phyloP scores from a whole-genome alignment of 352 stramenopile species.

The Globisporangium nagaii region DNA sequence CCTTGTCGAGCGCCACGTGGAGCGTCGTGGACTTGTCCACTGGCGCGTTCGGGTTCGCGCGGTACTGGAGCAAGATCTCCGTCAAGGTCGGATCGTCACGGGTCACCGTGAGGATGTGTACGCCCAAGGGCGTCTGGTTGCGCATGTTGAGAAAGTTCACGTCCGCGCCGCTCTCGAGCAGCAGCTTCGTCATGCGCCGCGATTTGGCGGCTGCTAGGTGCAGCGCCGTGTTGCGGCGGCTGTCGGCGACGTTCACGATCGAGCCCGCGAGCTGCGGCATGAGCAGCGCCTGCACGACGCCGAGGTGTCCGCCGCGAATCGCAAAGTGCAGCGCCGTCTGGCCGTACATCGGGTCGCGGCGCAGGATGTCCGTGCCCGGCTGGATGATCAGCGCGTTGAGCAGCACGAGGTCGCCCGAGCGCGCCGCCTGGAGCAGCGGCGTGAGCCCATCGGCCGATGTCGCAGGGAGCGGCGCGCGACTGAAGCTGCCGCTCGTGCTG shows the following conservation, averaged over 20 bases:
- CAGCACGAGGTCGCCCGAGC: slow-evolving; percentile 55
- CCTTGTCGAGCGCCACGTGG: slow-evolving; percentile 57
- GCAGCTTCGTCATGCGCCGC: slow-evolving; percentile 52
- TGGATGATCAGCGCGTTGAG: slow-evolving; percentile 71
- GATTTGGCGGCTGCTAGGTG: slow-evolving; percentile 59
- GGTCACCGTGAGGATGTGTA: slow-evolving; percentile 58
- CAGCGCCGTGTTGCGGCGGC: slow-evolving; percentile 54
- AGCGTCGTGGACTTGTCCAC: slow-evolving; percentile 61
- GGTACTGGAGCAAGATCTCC: slow-evolving; percentile 52
- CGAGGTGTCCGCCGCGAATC: slow-evolving; percentile 56
- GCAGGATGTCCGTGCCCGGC: slow-evolving; percentile 59
- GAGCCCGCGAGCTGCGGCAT: slow-evolving; percentile 59
- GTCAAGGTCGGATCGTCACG: slow-evolving; percentile 54
- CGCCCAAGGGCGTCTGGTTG: slow-evolving; percentile 56
- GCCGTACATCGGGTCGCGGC: slow-evolving; percentile 56
- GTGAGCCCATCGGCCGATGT: slow-evolving; percentile 52
- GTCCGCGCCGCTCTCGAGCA: slow-evolving; percentile 49
- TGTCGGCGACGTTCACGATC: slow-evolving; percentile 70
- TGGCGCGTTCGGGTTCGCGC: slow-evolving; percentile 46
- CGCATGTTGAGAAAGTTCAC: slow-evolving; percentile 66
- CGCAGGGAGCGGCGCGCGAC: neutral
- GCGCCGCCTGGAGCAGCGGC: slow-evolving; percentile 54
- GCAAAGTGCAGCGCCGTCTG: slow-evolving; percentile 71
- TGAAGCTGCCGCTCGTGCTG: slow-evolving; percentile 23
- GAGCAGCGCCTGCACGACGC: slow-evolving; percentile 57